Evolutionary conservation across 1,284 basidiomycete species (phyloP).

Genomic region (Cryptococcus jaspeensis): DNA sequence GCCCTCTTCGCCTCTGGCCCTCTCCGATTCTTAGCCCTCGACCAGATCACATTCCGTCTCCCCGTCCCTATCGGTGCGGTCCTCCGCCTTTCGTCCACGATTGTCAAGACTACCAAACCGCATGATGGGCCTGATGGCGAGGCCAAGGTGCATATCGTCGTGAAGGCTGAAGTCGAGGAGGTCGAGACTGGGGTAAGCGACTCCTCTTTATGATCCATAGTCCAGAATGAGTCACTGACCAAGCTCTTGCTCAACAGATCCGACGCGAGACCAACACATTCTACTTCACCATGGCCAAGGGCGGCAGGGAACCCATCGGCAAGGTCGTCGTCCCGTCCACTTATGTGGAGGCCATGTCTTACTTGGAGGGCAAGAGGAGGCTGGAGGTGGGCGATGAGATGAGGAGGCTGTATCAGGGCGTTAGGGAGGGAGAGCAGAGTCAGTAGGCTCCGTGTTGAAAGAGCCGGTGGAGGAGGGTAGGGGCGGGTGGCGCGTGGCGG

Average conservation of each 20-base stretch:
- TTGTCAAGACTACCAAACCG: slow-evolving; percentile 52
- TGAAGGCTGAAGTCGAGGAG: slow-evolving; percentile 73
- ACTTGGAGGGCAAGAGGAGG: slow-evolving; percentile 70
- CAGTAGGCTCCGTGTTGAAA: not conserved
- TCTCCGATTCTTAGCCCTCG: slow-evolving; percentile 71
- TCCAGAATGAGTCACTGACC: not conserved
- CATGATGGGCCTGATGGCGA: slow-evolving; percentile 32
- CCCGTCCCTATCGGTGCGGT: slow-evolving; percentile 80
- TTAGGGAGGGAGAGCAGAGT: not conserved
- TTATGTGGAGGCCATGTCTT: slow-evolving; percentile 71
- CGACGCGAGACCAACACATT: slow-evolving; percentile 54
- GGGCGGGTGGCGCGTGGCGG: not conserved
- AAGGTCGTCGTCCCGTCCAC: slow-evolving; percentile 62
- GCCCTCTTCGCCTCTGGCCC: slow-evolving; percentile 67
- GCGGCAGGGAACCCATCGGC: slow-evolving; percentile 50
- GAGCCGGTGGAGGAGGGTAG: not conserved
- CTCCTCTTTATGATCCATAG: not conserved
- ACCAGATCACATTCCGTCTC: slow-evolving; percentile 73
- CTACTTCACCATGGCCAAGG: slow-evolving; percentile 49
- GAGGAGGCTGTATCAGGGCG: slow-evolving; percentile 40
- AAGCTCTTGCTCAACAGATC: slow-evolving; percentile 23
- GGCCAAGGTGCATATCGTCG: slow-evolving; percentile 63
- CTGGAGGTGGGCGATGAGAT: slow-evolving; percentile 49
- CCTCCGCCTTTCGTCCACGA: slow-evolving; percentile 66
- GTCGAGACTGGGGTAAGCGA: slow-evolving; percentile 64